These are phyloP conservation scores for Rhinocladiella similis DNA, from an alignment of 2,329 filamentous ascomycete species.

Conservation along the genomic window DNA sequence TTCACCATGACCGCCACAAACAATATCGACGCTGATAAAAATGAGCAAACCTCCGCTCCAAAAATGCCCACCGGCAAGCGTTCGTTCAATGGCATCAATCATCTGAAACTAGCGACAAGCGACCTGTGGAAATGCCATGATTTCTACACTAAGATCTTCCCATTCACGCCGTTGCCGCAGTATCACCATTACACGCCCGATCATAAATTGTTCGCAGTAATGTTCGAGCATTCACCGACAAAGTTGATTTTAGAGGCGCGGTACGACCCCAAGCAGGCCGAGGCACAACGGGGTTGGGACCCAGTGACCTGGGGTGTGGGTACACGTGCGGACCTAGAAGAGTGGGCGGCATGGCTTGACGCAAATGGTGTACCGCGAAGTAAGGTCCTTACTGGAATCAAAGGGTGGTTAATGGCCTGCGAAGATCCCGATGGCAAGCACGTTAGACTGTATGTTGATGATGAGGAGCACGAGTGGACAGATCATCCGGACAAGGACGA, in stretches of 20 bases:
- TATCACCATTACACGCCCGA: conserved; percentile 11
- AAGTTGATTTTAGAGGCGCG: conserved; percentile 3
- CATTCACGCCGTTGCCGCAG: background rate
- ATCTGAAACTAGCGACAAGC: background rate
- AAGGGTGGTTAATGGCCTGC: background rate
- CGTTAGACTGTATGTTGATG: conserved; percentile 4
- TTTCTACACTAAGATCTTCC: conserved; percentile 6
- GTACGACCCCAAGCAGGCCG: conserved; percentile 2
- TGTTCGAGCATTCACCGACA: background rate
- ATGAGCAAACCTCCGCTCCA: background rate
- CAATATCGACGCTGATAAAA: no score
- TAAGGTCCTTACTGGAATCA: no score
- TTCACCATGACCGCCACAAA: no score
- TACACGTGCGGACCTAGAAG: conserved; percentile 1
- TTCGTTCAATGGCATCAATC: background rate
- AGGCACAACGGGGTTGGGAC: conserved; percentile 3
- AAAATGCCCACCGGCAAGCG: background rate
- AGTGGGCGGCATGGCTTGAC: conserved; percentile 3
- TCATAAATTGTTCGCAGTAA: conserved; percentile 1
- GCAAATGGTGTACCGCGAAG: background rate
- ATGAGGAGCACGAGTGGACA: conserved; percentile 11
- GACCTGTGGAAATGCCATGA: background rate
- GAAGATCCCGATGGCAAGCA: conserved; percentile 1
- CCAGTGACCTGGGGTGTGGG: conserved; percentile 5
- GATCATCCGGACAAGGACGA: conserved; percentile 4